These are phyloP conservation scores for Oxalis stricta DNA, from an alignment of 441 rosid genomes.

Conservation along the genomic window DNA sequence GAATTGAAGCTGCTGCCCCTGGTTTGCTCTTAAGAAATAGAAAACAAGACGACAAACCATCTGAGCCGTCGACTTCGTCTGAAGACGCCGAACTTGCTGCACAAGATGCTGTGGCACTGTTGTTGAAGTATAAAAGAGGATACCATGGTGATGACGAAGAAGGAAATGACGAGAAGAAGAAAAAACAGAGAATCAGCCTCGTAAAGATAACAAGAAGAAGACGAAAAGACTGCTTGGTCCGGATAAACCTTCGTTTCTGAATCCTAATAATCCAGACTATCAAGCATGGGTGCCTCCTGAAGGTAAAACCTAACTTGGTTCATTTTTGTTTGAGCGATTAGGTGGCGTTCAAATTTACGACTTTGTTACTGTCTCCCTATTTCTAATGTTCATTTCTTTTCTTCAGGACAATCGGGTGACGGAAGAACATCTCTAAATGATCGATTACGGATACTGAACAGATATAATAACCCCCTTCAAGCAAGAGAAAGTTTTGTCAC, in stretches of 20 bases:
- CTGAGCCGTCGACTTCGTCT: constrained; percentile 24
- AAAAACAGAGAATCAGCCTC: constrained; percentile 5
- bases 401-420: constrained; percentile 92
- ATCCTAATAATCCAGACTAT: constrained; percentile 31
- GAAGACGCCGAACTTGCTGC: constrained; percentile 38
- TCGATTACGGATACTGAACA: constrained; percentile 60
- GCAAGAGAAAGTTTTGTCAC: no score
- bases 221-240: constrained; percentile 62
- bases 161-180: constrained; percentile 6
- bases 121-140: constrained; percentile 72
- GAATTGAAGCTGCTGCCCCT: constrained; percentile 43
- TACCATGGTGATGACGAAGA: constrained; percentile 37
- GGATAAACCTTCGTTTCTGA: constrained; percentile 62
- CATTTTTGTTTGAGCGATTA: background rate
- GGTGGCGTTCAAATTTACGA: background rate
- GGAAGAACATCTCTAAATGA: constrained; percentile 85
- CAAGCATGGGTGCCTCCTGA: constrained; percentile 91
- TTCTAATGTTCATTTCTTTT: background rate
- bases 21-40: constrained; percentile 83
- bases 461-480: background rate
- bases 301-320: constrained; percentile 42
- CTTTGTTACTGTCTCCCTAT: background rate
- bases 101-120: constrained; percentile 77
- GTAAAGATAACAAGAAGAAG: constrained; percentile 47
- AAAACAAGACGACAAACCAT: constrained; percentile 24